phyloP scores from a whole-genome alignment of 345 rosid species.

The Bruguiera parviflora region DNA sequence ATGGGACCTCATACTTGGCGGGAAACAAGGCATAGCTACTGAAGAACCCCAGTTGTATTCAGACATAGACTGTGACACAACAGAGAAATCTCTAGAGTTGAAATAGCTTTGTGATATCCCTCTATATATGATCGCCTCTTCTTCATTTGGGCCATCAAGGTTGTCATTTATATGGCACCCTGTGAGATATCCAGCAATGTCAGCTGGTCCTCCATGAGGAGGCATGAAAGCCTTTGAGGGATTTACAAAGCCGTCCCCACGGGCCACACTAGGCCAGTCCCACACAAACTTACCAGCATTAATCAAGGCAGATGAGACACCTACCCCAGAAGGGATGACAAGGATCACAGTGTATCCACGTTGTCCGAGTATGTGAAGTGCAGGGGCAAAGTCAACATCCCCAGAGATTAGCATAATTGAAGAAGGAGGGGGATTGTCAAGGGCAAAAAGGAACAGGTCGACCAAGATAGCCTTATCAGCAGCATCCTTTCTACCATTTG shows the following conservation, averaged over 20 bases:
- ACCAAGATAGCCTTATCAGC: slow-evolving; percentile 92
- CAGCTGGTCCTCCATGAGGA: slow-evolving; percentile 40
- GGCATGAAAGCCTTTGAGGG: slow-evolving; percentile 38
- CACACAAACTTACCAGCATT: slow-evolving; percentile 91
- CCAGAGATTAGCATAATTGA: slow-evolving; percentile 86
- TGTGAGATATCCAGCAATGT: slow-evolving; percentile 43
- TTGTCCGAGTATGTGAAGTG: slow-evolving; percentile 92
- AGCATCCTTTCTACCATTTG: slow-evolving; percentile 94
- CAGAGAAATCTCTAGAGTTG: slow-evolving; percentile 56
- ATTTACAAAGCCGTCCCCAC: slow-evolving; percentile 87
- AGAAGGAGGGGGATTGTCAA: slow-evolving; percentile 80
- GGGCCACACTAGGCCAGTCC: slow-evolving; percentile 99
- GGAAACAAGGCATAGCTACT: slow-evolving; percentile 33
- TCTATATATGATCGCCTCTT: slow-evolving; percentile 65
- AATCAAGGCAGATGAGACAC: slow-evolving; percentile 77
- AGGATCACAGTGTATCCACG: slow-evolving; percentile 82
- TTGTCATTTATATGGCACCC: slow-evolving; percentile 51
- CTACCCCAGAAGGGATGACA: slow-evolving; percentile 77
- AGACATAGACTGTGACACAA: slow-evolving; percentile 51
- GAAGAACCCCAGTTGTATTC: slow-evolving; percentile 42
- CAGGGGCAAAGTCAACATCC: slow-evolving; percentile 93
- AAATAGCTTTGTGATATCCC: slow-evolving; percentile 55
- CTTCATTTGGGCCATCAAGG: slow-evolving; percentile 54
- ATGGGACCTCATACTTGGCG: slow-evolving; percentile 42
- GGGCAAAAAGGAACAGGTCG: slow-evolving; percentile 96